Base-by-base conservation (phyloP, 495 filamentous ascomycete genomes). In the Penicillium taxi region DNA sequence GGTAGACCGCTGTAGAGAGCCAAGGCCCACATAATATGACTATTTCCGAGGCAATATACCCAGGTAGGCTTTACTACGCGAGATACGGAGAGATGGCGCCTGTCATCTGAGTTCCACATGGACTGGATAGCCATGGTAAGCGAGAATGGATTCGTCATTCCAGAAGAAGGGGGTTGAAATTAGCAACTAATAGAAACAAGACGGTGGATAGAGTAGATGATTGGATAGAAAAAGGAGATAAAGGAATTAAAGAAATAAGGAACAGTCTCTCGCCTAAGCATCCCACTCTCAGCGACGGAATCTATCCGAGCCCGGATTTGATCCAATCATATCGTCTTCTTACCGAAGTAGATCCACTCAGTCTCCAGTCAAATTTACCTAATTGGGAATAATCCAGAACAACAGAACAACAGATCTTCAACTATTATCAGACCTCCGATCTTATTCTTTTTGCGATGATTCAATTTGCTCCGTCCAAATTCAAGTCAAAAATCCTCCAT, bases 231-330 rank as follows among this genome's bases (percentile, higher is more conserved):
- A 17, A 39, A 45, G 17, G 32, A 47, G 42, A 35, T 26, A 43
- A 39, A 34, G 31, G 32, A 20, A 37, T 34, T n/a, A 12, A 23
- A 24, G 21, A 24, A 29, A 30, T 9, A 27, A 12, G 26, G 6
- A 18, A 16, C 11, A 18, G 21, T 12, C 21, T 41, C 54, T 64
- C 63, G 63, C 60, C 50, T 64, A 66, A 57, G 53, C 42, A 58
- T 66, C 61, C 63, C 61, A 48, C 55, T 61, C 58, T 58, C 32
- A 64, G 63, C 54, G 61, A 59, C 48, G 46, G 44, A 45, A 28
- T 17, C 25, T 43, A 52, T 53, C 52, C 49, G 48, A 50, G 48
- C 48, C 48, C 26, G 30, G 22, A 9, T 13, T 11, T 14, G 40
- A 32, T 33, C 12, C 63, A 69, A 69, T 69, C 57, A 65, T 24